phyloP scores from a whole-genome alignment of 176 grass and related monocot genomes.

The Triticum monococcum region DNA sequence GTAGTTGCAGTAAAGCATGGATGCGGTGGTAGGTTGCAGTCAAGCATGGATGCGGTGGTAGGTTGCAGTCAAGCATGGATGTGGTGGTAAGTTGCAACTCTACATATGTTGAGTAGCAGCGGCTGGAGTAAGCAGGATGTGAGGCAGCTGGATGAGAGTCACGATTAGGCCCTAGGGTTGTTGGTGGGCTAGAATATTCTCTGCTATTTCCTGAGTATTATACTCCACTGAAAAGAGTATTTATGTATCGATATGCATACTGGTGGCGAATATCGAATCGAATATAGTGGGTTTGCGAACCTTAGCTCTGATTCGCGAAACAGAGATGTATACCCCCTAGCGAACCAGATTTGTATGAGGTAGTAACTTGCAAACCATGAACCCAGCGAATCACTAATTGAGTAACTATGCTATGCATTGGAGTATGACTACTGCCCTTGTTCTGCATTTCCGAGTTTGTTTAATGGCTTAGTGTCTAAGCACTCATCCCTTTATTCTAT shows the following conservation, averaged over 20 bases:
- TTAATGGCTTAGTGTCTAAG: conserved; percentile 7
- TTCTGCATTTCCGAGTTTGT: neutral
- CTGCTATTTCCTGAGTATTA: neutral
- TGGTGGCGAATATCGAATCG: neutral
- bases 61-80: too few species aligned
- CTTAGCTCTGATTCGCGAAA: neutral
- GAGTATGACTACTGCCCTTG: neutral
- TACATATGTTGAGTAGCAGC: neutral
- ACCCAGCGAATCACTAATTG: neutral
- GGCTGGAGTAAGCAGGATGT: neutral
- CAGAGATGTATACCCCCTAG: neutral
- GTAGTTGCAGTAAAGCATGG: neutral
- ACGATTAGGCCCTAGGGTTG: neutral
- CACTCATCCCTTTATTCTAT: neutral
- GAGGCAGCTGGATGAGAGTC: neutral
- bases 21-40: too few species aligned
- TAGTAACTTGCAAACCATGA: neutral
- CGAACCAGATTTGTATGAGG: neutral
- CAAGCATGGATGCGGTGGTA: too few species aligned
- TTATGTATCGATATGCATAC: neutral
- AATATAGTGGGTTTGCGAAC: neutral
- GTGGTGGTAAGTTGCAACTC: neutral
- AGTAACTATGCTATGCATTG: neutral
- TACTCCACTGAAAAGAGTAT: neutral
- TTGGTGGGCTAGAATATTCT: neutral